Evolutionary conservation across 2,329 filamentous ascomycete species (phyloP), one percentile per base, ranked within the genome.

Genomic region (Fusarium zealandicum): DNA sequence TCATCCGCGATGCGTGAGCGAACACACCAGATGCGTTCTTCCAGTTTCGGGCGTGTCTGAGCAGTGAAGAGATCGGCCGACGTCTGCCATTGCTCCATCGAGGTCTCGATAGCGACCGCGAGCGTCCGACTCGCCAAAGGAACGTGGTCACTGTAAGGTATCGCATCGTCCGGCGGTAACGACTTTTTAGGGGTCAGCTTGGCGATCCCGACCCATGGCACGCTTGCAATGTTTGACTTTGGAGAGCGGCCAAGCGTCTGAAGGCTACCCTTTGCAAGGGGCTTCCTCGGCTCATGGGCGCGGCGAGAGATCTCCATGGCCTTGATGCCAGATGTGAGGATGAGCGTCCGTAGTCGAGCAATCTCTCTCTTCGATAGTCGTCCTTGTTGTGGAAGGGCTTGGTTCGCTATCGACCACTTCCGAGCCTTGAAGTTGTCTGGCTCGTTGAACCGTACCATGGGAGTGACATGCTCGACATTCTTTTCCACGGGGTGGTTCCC

Each of bases 291-390:
- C 30, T 80, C 78, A 37, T 87, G 75, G 4, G 89, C 86, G 39
- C 88, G 84, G 4, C 86, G 82, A 22, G 81, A 80, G 48, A 97
- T 90, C 68, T 95, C 90, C 67, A 87, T 87, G 1, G 93, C 93
- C 75, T 96, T 96, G 68, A 97, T 87, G n/a, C 92, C 93, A 0
- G 92, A 91, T 59, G 88, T 90, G 17, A 96, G 79, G 33, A 96
- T 83, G 8, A 96, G 79, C 1, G 91, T 84, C 51, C 86, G 83
- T 3, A 93, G 81, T n/a, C 92, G 87, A 13, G 90, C 89, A 46
- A 96, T 82, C 64, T 97, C 93, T n/a, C 84, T 84, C 64, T 82
- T 85, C 9, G 81, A 86, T 25, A 90, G 61, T 18, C 64, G 66
- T 14, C 60, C 54, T 27, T 71, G 75, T 14, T 75, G 73, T 6